These are phyloP conservation scores for Parasitella parasitica DNA, from an alignment of 371 early-diverging fungal genomes.

Conservation along the genomic window DNA sequence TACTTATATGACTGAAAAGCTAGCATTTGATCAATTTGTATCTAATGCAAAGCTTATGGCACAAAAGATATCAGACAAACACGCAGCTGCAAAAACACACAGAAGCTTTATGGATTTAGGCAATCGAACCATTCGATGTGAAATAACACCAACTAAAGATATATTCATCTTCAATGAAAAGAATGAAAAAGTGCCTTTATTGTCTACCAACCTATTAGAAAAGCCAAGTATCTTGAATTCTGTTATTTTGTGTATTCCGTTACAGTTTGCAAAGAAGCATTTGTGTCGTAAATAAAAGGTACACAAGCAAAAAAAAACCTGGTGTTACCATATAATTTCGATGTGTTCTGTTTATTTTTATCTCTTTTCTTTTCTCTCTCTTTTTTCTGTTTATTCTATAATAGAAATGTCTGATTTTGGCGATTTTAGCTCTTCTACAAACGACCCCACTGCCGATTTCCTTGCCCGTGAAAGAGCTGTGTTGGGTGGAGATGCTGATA, in stretches of 20 bases:
- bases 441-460: constrained; percentile 87
- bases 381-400: neutral
- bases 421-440: constrained; percentile 41
- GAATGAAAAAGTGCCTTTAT: constrained; percentile 7
- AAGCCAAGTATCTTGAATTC: constrained; percentile 7
- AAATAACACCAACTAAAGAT: constrained; percentile 15
- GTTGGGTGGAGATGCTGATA: constrained; percentile 76
- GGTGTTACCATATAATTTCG: neutral
- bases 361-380: neutral
- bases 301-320: neutral
- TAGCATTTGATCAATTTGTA: constrained; percentile 12
- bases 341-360: neutral
- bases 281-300: neutral
- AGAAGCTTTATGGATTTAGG: constrained; percentile 23
- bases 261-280: neutral
- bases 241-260: neutral
- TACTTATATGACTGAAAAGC: constrained; percentile 11
- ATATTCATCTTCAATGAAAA: constrained; percentile 15
- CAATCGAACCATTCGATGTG: constrained; percentile 11
- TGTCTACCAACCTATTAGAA: neutral
- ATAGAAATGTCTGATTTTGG: constrained; percentile 54
- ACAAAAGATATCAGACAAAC: constrained; percentile 12
- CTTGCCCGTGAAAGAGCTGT: constrained; percentile 89
- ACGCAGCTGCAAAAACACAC: constrained; percentile 13
- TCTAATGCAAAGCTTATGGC: constrained; percentile 22